These are phyloP conservation scores for Fomitopsis serialis DNA, from an alignment of 768 basidiomycete species.

Conservation along the genomic window DNA sequence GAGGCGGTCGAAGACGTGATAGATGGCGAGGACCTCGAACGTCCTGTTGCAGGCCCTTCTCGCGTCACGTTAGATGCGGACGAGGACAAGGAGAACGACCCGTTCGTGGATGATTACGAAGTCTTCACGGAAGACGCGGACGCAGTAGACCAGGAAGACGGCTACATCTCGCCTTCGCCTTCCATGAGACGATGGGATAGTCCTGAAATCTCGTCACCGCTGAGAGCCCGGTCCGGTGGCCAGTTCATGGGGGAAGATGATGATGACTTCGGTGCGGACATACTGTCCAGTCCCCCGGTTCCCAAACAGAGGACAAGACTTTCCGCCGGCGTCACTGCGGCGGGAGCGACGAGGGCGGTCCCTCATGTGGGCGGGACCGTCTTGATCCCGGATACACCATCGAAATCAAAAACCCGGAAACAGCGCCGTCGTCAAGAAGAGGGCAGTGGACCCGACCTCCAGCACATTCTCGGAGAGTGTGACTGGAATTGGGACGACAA, in stretches of 20 bases:
- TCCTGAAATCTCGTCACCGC: slow-evolving; percentile 63
- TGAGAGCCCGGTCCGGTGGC: slow-evolving; percentile 21
- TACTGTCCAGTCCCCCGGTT: slow-evolving; percentile 42
- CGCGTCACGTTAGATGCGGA: slow-evolving; percentile 13
- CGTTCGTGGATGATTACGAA: slow-evolving; percentile 25
- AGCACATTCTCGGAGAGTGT: slow-evolving; percentile 35
- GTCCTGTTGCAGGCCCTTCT: slow-evolving; percentile 30
- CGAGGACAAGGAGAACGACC: slow-evolving; percentile 41
- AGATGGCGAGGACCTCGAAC: background rate
- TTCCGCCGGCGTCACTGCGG: slow-evolving; percentile 9
- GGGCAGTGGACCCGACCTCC: slow-evolving; percentile 37
- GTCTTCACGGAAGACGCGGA: slow-evolving; percentile 32
- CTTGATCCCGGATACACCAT: slow-evolving; percentile 27
- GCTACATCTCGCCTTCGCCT: slow-evolving; percentile 71
- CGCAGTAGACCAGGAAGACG: slow-evolving; percentile 68
- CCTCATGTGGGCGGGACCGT: slow-evolving; percentile 2
- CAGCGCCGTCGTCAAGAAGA: slow-evolving; percentile 1
- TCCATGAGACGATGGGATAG: slow-evolving; percentile 45
- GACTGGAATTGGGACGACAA: slow-evolving; percentile 32
- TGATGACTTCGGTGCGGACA: slow-evolving; percentile 48
- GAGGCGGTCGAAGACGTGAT: background rate
- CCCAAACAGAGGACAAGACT: background rate
- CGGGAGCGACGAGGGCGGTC: background rate
- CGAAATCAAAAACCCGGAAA: slow-evolving; percentile 12
- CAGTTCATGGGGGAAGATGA: slow-evolving; percentile 13